phyloP scores from a whole-genome alignment of 1,139 yeast species.

The Pichia sp. region DNA sequence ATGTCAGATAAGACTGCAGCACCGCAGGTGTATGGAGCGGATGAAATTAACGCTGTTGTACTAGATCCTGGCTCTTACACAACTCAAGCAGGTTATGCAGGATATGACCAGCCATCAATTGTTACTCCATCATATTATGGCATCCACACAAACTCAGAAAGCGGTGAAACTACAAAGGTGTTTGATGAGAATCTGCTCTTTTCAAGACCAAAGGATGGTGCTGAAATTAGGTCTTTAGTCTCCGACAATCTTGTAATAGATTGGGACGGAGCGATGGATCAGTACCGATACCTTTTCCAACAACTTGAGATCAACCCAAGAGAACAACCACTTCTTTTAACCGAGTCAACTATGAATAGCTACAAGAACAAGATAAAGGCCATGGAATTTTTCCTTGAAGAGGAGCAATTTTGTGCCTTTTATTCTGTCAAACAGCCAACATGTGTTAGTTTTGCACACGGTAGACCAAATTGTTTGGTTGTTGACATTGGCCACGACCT shows the following conservation, averaged over 20 bases:
- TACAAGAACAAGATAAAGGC: slow-evolving; percentile 64
- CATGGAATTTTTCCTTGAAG: slow-evolving; percentile 72
- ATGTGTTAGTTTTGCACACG: slow-evolving; percentile 88
- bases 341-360: slow-evolving; percentile 86
- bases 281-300: slow-evolving; percentile 53
- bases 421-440: slow-evolving; percentile 84
- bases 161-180: slow-evolving; percentile 13
- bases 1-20: slow-evolving; percentile 30
- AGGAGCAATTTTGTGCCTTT: slow-evolving; percentile 75
- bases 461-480: slow-evolving; percentile 88
- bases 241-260: slow-evolving; percentile 58
- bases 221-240: slow-evolving; percentile 55
- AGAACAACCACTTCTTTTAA: slow-evolving; percentile 73
- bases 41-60: slow-evolving; percentile 87
- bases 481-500: slow-evolving; percentile 90
- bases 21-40: slow-evolving; percentile 57
- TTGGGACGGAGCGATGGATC: slow-evolving; percentile 74
- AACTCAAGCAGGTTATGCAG: slow-evolving; percentile 89
- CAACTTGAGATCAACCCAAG: slow-evolving; percentile 49
- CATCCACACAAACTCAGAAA: slow-evolving; percentile 21
- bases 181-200: slow-evolving; percentile 57
- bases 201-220: slow-evolving; percentile 45
- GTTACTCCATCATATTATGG: slow-evolving; percentile 65
- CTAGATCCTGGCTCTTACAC: slow-evolving; percentile 85
- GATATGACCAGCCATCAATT: slow-evolving; percentile 84